Percentiles rank a stretch among this genome's conserved stretches.
Conservation (phyloP, 2,329 filamentous ascomycete genomes). For the Elsinoe australis region DNA sequence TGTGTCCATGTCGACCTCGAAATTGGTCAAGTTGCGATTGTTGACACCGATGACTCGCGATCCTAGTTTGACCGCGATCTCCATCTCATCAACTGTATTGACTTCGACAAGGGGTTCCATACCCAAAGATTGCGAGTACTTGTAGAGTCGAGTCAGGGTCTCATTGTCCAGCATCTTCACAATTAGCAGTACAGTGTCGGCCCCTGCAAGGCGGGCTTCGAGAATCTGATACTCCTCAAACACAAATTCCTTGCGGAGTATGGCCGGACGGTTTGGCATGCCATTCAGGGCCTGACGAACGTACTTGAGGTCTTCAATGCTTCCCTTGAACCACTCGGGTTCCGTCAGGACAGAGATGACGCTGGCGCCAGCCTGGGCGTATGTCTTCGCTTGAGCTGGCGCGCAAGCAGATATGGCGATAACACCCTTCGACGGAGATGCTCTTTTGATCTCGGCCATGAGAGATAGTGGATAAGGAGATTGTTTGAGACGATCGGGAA, state of each 20-base stretch:
- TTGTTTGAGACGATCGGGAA: slow-evolving; percentile 69
- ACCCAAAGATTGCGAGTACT: slow-evolving; percentile 78
- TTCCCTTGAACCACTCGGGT: slow-evolving; percentile 98
- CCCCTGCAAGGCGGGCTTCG: slow-evolving; percentile 84
- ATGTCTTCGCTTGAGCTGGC: slow-evolving; percentile 80
- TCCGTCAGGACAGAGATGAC: slow-evolving; percentile 98
- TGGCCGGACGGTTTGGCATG: slow-evolving; percentile 85
- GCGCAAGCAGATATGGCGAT: slow-evolving; percentile 84
- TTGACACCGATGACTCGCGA: slow-evolving; percentile 93
- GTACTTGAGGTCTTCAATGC: slow-evolving; percentile 81
- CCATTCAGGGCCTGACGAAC: slow-evolving; percentile 83
- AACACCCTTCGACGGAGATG: slow-evolving; percentile 90
- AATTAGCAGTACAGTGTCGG: slow-evolving; percentile 89
- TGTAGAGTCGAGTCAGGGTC: slow-evolving; percentile 68
- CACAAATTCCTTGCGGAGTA: slow-evolving; percentile 92
- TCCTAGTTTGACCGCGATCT: slow-evolving; percentile 74
- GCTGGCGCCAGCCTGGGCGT: slow-evolving; percentile 88
- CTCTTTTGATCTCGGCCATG: slow-evolving; percentile 96
- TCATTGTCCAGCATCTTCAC: slow-evolving; percentile 90
- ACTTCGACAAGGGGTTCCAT: slow-evolving; percentile 99
- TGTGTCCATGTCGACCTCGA: slow-evolving; percentile 91
- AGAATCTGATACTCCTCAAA: slow-evolving; percentile 98
- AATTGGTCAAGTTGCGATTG: slow-evolving; percentile 92
- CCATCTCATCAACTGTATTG: slow-evolving; percentile 90
- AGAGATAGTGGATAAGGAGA: slow-evolving; percentile 84